phyloP scores from a whole-genome alignment of 306 rosid species.

The Ammopiptanthus mongolicus region DNA sequence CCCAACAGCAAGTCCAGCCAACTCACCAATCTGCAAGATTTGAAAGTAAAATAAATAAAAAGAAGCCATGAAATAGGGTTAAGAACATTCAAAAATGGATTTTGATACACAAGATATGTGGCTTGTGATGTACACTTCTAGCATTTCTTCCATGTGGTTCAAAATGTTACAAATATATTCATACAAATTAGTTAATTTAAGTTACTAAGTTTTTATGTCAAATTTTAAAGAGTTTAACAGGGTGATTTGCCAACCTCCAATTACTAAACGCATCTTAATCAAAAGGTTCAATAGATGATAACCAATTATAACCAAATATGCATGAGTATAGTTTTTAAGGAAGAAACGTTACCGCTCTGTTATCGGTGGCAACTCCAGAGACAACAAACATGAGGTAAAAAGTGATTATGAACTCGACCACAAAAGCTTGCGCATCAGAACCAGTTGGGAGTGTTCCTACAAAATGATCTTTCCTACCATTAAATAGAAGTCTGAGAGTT shows the following conservation, averaged over 20 bases:
- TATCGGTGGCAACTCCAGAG: constrained; percentile 80
- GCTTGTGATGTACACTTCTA: not conserved
- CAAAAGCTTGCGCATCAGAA: constrained; percentile 51
- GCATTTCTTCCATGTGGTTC: not conserved
- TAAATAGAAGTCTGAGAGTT: constrained; percentile 56
- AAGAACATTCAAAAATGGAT: not conserved
- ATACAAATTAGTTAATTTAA: not conserved
- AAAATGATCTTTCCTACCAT: constrained; percentile 39
- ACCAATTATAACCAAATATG: not conserved
- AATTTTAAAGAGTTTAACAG: not conserved
- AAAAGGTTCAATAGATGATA: not conserved
- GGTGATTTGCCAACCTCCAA: not conserved
- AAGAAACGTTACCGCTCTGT: constrained; percentile 53
- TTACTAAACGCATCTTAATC: not conserved
- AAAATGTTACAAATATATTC: not conserved
- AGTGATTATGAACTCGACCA: constrained; percentile 73
- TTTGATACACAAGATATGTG: not conserved
- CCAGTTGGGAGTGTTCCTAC: constrained; percentile 59
- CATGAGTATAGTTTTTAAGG: not conserved
- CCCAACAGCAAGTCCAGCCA: constrained; percentile 85
- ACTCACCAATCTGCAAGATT: constrained; percentile 67
- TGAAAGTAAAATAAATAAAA: not conserved
- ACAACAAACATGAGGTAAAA: constrained; percentile 77
- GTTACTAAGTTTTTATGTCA: not conserved
- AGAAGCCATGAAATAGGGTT: not conserved